Base-by-base conservation (phyloP, 371 early-diverging fungal species). In the Zychaea mexicana region DNA sequence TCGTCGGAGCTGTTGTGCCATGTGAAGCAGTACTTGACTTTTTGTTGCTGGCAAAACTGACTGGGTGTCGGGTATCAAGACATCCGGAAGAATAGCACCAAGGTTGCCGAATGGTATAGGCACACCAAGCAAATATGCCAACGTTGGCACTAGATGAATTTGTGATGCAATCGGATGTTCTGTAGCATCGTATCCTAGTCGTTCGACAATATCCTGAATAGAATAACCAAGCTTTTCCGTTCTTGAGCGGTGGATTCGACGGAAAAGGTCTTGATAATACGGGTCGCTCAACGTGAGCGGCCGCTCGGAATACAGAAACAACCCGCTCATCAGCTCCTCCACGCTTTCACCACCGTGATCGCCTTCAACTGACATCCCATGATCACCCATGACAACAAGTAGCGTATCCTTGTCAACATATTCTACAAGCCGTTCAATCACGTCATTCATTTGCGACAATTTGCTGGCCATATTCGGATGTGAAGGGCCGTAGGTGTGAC, bases 341-440 rank as follows among this genome's bases (percentile, higher is more conserved):
- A 87, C 85, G 60, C 94, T 93, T 64, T 96, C 96, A 12, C 99
- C 98, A 12, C 99, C 99, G 67, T 99, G 99, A 69, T 98, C 97
- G 2, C 99, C 99, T 68, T 96, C 93, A n/a, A 84, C 71, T 36
- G 96, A 96, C 95, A 99, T 98, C 17, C 99, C 99, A 70, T 99
- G 99, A 76, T 99, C 99, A 22, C 99, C 99, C 78, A 97, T 88
- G n/a, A 99, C 90, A 13, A 96, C 82, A 12, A 99, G 79, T 8
- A 96, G 68, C 0, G 99, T 96, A 17, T 96, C 92, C 7, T 94
- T 78, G 62, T 92, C 92, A n/a, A 98, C 77, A 27, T 22, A 10
- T 19, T 78, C 73, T 27, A 94, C 77, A 2, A 96, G 71, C 2
- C 85, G 73, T 36, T 84, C 77, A 17, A 99, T 74, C 24, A 95